Percentiles rank a stretch among this genome's conserved stretches.
Conservation (phyloP, 2,329 filamentous ascomycete species). For the Conoideocrella luteorostrata region DNA sequence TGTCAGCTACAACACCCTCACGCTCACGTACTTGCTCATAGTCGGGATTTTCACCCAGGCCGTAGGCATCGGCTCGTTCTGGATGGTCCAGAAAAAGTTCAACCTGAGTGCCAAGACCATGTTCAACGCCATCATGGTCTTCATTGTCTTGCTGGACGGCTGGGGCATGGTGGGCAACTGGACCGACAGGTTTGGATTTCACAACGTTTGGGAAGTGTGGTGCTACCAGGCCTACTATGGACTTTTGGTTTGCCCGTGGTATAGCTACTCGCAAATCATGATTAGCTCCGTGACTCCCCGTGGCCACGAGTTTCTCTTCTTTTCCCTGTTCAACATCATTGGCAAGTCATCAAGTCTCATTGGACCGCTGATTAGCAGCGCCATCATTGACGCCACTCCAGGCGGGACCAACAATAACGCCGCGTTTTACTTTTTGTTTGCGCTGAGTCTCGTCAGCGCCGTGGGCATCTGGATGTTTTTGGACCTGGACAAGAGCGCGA, state of each 20-base stretch:
- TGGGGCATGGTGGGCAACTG: constrained; percentile 43
- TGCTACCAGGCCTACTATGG: constrained; percentile 52
- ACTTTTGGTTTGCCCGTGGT: constrained; percentile 62
- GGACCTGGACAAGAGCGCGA: constrained; percentile 53
- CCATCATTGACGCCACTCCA: constrained; percentile 58
- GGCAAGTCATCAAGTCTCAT: constrained; percentile 65
- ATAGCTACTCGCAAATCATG: constrained; percentile 65
- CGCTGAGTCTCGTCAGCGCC: constrained; percentile 49
- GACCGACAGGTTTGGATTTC: constrained; percentile 37
- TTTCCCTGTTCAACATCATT: constrained; percentile 61
- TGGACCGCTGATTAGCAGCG: constrained; percentile 60
- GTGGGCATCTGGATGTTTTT: constrained; percentile 46
- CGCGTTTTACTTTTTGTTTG: constrained; percentile 62
- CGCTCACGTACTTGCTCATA: constrained; percentile 59
- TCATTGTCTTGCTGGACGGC: constrained; percentile 52
- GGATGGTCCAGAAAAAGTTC: constrained; percentile 54
- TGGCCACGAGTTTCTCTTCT: constrained; percentile 65
- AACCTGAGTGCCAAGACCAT: constrained; percentile 58
- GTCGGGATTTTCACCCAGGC: constrained; percentile 60
- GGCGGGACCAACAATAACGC: constrained; percentile 49
- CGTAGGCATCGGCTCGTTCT: constrained; percentile 56
- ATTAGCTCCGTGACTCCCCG: constrained; percentile 63
- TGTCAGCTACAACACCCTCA: constrained; percentile 58
- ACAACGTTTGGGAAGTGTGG: constrained; percentile 40
- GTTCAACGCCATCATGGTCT: constrained; percentile 59